Base-by-base conservation (phyloP, 106 monocot species). In the Apostasia ramifera region DNA sequence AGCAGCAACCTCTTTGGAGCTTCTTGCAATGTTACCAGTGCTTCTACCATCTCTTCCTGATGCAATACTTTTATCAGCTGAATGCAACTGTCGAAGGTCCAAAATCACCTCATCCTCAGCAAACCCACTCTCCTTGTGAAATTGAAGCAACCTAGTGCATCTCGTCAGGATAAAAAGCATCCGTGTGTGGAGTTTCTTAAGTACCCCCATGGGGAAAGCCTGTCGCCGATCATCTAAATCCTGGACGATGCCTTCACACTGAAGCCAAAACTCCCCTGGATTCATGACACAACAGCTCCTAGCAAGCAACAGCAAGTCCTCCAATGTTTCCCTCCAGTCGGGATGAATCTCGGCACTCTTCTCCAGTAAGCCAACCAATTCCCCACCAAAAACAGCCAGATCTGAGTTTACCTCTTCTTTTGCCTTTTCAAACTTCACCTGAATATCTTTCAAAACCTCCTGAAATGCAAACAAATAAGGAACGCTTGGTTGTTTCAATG, bases 341-440 rank as follows among this genome's bases (percentile, higher is more conserved):
- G 94, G 87, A 78, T 94, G 90, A 15, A 55, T 78, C 62, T 94
- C 94, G 45, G 82, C 79, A 73, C 80, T 87, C 59, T 90, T 94
- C 66, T 94, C 94, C 90, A 94, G 84, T 79, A 94, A 74, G 47
- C 94, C 84, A 63, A 94, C 74, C 73, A 94, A 77, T 38, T 94
- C 94, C 53, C 90, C 94, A 8, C 90, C 94, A 74, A 94, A 87
- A 54, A 87, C 63, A 61, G 94, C 90, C 49, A 94, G 74, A 71
- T 94, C 94, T 5, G 94, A 87, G 71, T 94, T 90, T 71, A 94
- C 94, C 74, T 94, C 94, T 69, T 94, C 94, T 72, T 94, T 94
- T 60, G 94, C 94, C 74, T 94, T 94, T 74, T 90, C 94, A 83
- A 94, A 94, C 61, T 87, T 90, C 58, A 81, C 70, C 68, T 87